A percentile compares a stretch with the other conserved stretches of the same genome.
Conservation (phyloP, 2,329 filamentous ascomycete species). For the Trichoderma breve region DNA sequence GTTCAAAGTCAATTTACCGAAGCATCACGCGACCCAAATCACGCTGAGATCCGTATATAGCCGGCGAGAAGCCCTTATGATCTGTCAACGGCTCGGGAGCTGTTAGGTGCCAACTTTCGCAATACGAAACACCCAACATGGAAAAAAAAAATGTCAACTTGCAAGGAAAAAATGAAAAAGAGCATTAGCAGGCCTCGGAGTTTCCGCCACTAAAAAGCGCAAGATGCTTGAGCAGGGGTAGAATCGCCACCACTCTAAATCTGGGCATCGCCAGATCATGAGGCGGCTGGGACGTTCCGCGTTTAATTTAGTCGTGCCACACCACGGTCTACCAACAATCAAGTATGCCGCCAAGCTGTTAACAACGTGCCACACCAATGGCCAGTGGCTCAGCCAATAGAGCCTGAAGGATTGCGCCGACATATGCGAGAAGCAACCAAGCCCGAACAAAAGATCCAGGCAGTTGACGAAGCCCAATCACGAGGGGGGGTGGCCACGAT, state of each 20-base stretch:
- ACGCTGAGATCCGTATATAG: not conserved
- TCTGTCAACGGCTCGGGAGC: not conserved
- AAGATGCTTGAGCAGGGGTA: not conserved
- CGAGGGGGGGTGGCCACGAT: not conserved
- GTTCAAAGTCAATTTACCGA: not conserved
- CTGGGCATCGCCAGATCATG: conserved; percentile 11
- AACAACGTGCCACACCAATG: conserved; percentile 8
- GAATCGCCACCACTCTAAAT: conserved; percentile 1
- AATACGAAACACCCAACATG: not conserved
- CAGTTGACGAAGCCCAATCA: not conserved
- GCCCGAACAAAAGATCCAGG: conserved; percentile 17
- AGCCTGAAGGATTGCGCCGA: conserved; percentile 16
- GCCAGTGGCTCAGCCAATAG: conserved; percentile 4
- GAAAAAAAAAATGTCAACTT: not conserved
- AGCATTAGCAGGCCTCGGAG: not conserved
- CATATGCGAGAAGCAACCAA: conserved; percentile 8
- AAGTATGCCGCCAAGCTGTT: not conserved
- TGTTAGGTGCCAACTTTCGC: not conserved
- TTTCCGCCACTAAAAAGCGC: not conserved
- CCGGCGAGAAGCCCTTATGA: not conserved
- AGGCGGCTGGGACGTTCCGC: conserved; percentile 11
- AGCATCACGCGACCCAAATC: not conserved
- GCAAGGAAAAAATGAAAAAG: not conserved
- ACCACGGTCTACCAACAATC: not conserved
- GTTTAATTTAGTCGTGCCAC: not conserved